Conservation (phyloP, 2,329 filamentous ascomycete species). For the Cercospora sp. region DNA sequence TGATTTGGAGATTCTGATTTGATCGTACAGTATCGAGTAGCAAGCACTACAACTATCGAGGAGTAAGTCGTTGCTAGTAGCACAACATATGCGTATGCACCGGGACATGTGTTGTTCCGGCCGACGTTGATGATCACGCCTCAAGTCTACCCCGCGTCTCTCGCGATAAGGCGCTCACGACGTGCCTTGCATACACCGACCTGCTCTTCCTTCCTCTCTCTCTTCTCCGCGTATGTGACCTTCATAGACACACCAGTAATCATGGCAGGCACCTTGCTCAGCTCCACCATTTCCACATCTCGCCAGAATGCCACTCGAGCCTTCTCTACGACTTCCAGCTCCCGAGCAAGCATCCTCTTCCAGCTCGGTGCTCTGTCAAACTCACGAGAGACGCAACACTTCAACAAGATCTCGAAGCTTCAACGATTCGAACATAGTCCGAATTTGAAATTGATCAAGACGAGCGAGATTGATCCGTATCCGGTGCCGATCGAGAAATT, state of each 20-base stretch:
- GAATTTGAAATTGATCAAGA: constrained; percentile 35
- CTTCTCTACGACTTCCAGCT: constrained; percentile 27
- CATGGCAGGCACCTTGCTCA: constrained; percentile 5
- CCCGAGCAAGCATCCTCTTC: constrained; percentile 32
- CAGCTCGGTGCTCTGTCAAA: constrained; percentile 35
- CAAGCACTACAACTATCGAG: no score
- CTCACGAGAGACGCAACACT: constrained; percentile 37
- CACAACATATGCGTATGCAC: neutral
- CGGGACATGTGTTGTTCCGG: neutral
- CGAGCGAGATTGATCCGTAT: constrained; percentile 34
- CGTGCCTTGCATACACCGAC: constrained; percentile 1
- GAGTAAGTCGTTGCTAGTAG: no score
- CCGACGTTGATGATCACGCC: neutral
- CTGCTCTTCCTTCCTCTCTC: neutral
- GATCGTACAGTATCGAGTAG: no score
- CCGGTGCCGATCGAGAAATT: constrained; percentile 16
- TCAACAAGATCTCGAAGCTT: constrained; percentile 36
- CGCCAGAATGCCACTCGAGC: constrained; percentile 8
- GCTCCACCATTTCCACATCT: neutral
- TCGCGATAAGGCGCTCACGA: neutral
- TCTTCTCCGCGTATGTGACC: neutral
- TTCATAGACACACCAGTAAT: neutral
- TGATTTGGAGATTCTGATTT: no score
- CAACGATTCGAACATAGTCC: constrained; percentile 36
- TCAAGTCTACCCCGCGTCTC: constrained; percentile 7